These are phyloP conservation scores for Coemansia interrupta DNA, from an alignment of 192 early-diverging fungal species.

Conservation along the genomic window DNA sequence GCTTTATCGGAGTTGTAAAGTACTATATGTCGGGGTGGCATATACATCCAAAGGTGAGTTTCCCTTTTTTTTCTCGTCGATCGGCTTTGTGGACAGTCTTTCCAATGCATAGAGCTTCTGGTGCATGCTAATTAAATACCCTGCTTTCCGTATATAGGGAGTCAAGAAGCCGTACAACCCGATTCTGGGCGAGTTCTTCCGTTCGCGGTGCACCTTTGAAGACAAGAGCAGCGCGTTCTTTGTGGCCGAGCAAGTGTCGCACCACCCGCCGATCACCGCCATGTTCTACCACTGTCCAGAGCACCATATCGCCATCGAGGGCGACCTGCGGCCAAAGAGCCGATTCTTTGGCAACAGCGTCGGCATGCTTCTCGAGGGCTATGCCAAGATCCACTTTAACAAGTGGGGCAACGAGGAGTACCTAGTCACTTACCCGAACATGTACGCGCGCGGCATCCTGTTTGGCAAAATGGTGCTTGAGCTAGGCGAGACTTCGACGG, in stretches of 20 bases:
- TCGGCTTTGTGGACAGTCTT: background rate
- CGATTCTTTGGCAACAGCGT: slow-evolving; percentile 88
- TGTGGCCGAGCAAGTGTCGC: slow-evolving; percentile 88
- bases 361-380: slow-evolving; percentile 78
- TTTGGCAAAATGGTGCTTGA: slow-evolving; percentile 94
- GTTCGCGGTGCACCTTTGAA: slow-evolving; percentile 71
- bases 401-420: slow-evolving; percentile 61
- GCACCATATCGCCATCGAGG: slow-evolving; percentile 71
- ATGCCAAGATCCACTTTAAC: slow-evolving; percentile 55
- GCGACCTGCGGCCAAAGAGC: slow-evolving; percentile 81
- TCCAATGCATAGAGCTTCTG: background rate
- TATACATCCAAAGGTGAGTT: slow-evolving; percentile 77
- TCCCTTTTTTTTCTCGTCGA: background rate
- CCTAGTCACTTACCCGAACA: slow-evolving; percentile 81
- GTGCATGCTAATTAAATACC: background rate
- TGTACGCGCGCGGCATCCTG: slow-evolving; percentile 88
- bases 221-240: slow-evolving; percentile 73
- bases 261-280: slow-evolving; percentile 89
- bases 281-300: slow-evolving; percentile 81
- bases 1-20: slow-evolving; percentile 78
- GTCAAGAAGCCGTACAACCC: slow-evolving; percentile 96
- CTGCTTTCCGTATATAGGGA: slow-evolving; percentile 50
- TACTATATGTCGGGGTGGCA: slow-evolving; percentile 93
- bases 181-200: slow-evolving; percentile 87
- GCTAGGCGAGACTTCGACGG: slow-evolving; percentile 75